phyloP scores from a whole-genome alignment of 139 green algal species.

The Picochlorum sp. region DNA sequence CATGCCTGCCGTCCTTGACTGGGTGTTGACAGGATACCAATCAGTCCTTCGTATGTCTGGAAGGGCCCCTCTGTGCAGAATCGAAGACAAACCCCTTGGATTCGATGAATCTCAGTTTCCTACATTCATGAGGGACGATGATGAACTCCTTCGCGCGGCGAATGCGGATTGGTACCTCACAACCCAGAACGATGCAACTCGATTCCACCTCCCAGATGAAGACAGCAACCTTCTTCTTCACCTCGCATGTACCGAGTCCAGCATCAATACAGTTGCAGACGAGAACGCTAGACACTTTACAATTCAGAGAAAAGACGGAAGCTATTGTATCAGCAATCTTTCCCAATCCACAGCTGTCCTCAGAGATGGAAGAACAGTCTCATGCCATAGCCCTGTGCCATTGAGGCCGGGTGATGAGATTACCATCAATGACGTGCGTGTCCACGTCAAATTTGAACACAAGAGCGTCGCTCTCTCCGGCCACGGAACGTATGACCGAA shows the following conservation, averaged over 20 bases:
- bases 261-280: not conserved
- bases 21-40: slow-evolving; percentile 76
- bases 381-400: not conserved
- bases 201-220: not conserved
- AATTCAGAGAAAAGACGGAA: slow-evolving; percentile 11
- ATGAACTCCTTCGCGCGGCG: slow-evolving; percentile 43
- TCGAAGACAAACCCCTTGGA: slow-evolving; percentile 46
- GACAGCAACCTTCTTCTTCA: not conserved
- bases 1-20: slow-evolving; percentile 73
- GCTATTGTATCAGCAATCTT: slow-evolving; percentile 35
- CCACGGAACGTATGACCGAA: slow-evolving; percentile 12
- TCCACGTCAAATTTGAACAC: slow-evolving; percentile 61
- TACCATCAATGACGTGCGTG: slow-evolving; percentile 38
- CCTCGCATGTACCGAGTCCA: not conserved
- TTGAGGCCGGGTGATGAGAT: slow-evolving; percentile 43
- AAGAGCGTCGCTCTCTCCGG: not conserved
- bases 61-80: slow-evolving; percentile 24
- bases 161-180: slow-evolving; percentile 66
- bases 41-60: slow-evolving; percentile 22
- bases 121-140: slow-evolving; percentile 60
- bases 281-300: not conserved
- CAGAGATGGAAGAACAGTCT: not conserved
- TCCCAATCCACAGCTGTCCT: slow-evolving; percentile 10
- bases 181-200: slow-evolving; percentile 29
- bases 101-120: slow-evolving; percentile 51